These are phyloP conservation scores for Phytophthora hibernalis DNA, from an alignment of 352 stramenopile species.

Conservation along the genomic window DNA sequence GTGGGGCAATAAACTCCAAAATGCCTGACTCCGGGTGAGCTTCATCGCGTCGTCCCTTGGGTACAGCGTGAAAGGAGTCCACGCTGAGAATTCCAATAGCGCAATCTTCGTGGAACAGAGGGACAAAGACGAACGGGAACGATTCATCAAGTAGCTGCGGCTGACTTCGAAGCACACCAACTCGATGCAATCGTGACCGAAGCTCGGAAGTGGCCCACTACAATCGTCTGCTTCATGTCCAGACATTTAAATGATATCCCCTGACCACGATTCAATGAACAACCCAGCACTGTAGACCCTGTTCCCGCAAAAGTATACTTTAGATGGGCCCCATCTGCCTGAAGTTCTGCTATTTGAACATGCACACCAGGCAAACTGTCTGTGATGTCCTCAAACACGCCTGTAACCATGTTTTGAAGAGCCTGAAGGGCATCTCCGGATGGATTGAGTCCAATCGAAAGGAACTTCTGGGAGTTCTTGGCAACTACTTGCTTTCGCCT, in stretches of 20 bases:
- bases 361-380: slow-evolving; percentile 60
- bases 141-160: slow-evolving; percentile 18
- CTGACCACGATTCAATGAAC: slow-evolving; percentile 49
- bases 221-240: slow-evolving; percentile 44
- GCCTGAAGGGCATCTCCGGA: slow-evolving; percentile 58
- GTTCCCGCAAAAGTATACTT: slow-evolving; percentile 59
- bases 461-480: slow-evolving; percentile 25
- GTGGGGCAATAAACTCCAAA: slow-evolving; percentile 52
- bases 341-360: slow-evolving; percentile 65
- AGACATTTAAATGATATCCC: slow-evolving; percentile 68
- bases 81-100: slow-evolving; percentile 68
- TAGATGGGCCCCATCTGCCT: slow-evolving; percentile 49
- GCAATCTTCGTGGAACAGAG: slow-evolving; percentile 72
- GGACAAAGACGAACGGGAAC: slow-evolving; percentile 70
- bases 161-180: slow-evolving; percentile 14
- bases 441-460: slow-evolving; percentile 57
- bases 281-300: slow-evolving; percentile 40
- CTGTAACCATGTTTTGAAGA: slow-evolving; percentile 49
- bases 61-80: slow-evolving; percentile 58
- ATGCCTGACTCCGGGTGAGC: slow-evolving; percentile 68
- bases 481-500: slow-evolving; percentile 32
- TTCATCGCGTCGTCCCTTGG: slow-evolving; percentile 68
- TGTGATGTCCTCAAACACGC: slow-evolving; percentile 57
- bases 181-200: slow-evolving; percentile 36
- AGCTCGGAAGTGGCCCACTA: slow-evolving; percentile 52